A percentile compares a stretch with the other conserved stretches of the same genome.
Conservation (phyloP, 495 filamentous ascomycete species). For the Lasiosphaeria miniovina region DNA sequence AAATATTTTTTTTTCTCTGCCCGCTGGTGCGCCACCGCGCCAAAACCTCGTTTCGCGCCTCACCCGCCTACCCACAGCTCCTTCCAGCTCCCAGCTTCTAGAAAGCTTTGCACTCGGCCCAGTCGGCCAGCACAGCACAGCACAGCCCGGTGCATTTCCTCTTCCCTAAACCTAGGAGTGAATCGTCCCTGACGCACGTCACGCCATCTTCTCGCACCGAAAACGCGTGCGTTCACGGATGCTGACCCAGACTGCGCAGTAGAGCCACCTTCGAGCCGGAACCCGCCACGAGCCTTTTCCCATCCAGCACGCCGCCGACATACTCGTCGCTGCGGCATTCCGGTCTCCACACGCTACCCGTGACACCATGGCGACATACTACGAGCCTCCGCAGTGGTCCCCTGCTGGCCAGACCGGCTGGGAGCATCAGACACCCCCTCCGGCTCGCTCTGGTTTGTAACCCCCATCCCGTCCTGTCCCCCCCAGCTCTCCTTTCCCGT, state of each 20-base stretch:
- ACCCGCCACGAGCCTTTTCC: slow-evolving; percentile 7
- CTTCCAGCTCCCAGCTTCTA: slow-evolving; percentile 14
- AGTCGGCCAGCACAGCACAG: slow-evolving; percentile 2
- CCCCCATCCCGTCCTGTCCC: background rate
- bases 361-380: slow-evolving; percentile 72
- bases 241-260: slow-evolving; percentile 11
- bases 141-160: background rate
- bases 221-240: slow-evolving; percentile 9
- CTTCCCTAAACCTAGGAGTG: too few relatives aligned
- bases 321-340: slow-evolving; percentile 34
- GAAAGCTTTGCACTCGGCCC: background rate
- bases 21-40: slow-evolving; percentile 24
- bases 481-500: background rate
- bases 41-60: slow-evolving; percentile 18
- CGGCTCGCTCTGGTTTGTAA: slow-evolving; percentile 74
- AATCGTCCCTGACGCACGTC: slow-evolving; percentile 20
- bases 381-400: slow-evolving; percentile 80
- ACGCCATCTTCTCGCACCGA: slow-evolving; percentile 14
- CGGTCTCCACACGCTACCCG: slow-evolving; percentile 28
- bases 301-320: background rate
- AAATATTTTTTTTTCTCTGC: slow-evolving; percentile 25
- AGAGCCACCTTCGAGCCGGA: slow-evolving; percentile 22
- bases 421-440: slow-evolving; percentile 84
- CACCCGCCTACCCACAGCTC: slow-evolving; percentile 10
- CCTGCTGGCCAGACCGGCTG: slow-evolving; percentile 58